Conservation (phyloP, 2,329 filamentous ascomycete species). For the Dothistroma septosporum region DNA sequence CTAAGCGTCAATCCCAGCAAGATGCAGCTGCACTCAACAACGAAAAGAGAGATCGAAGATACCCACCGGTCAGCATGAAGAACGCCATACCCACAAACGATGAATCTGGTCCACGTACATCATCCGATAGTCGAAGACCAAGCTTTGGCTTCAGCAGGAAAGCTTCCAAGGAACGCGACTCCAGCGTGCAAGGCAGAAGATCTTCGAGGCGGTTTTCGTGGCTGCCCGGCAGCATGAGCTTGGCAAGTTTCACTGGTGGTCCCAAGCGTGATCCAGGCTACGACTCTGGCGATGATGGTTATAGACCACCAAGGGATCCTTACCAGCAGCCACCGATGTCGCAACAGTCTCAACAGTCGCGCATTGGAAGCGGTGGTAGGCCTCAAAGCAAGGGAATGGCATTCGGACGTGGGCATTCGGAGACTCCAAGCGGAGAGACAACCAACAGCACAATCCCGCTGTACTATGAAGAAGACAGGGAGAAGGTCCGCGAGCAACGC, state of each 20-base stretch:
- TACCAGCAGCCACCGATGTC: constrained; percentile 29
- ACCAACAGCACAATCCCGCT: constrained; percentile 42
- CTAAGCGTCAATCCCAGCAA: constrained; percentile 32
- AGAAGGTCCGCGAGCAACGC: constrained; percentile 21
- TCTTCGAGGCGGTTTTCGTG: constrained; percentile 49
- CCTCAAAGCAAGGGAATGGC: constrained; percentile 39
- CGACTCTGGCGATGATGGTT: constrained; percentile 32
- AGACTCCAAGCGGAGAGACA: constrained; percentile 45
- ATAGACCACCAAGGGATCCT: constrained; percentile 15
- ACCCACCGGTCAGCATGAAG: constrained; percentile 89
- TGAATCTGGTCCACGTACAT: constrained; percentile 49
- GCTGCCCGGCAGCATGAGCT: constrained; percentile 47
- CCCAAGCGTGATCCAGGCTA: constrained; percentile 33
- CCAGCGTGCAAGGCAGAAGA: constrained; percentile 35
- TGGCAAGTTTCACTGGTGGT: constrained; percentile 38
- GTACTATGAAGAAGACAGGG: constrained; percentile 39
- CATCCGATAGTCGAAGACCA: constrained; percentile 47
- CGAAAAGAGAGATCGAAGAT: constrained; percentile 64
- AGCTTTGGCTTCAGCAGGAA: constrained; percentile 50
- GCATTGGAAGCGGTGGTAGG: constrained; percentile 31
- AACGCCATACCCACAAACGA: constrained; percentile 59
- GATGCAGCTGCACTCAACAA: constrained; percentile 42
- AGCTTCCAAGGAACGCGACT: constrained; percentile 37
- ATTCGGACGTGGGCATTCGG: constrained; percentile 43
- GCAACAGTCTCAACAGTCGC: constrained; percentile 25